Base-by-base conservation (phyloP, 352 stramenopile genomes). In the Pilasporangium apinafurcum region DNA sequence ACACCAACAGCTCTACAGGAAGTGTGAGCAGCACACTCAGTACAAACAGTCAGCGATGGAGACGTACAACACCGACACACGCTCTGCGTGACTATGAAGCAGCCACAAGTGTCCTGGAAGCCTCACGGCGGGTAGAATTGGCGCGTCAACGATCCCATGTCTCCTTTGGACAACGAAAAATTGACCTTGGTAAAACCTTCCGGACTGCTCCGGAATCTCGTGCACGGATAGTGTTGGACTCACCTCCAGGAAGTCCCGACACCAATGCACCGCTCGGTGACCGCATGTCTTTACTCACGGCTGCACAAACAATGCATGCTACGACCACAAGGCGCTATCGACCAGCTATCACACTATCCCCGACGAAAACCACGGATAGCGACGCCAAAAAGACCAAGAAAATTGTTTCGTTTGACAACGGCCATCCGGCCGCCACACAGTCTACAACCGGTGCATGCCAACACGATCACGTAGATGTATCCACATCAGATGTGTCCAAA, bases 361-460 rank as follows among this genome's bases (percentile, higher is more conserved):
- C 48, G 14, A 49, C 22, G 12, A 56, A 41, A 20, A 56, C 32
- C 21, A 44, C 21, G 0, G 48, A 27, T 5, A 29, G 48, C 24
- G 33, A 39, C 20, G 37, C 39, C 12, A 42, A 74, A 37, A 73
- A 65, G 48, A 50, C 64, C 25, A 70, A 66, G 40, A 86, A 86
- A 46, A 78, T 63, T 17, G 73, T 86, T 13, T 82, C 73, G 36
- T 86, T 86, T 46, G n/a, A 69, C 22, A 53, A 62, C 33, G 59
- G 35, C 10, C 46, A 64, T 14, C 53, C 47, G 9, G 47, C 59
- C 33, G 61, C 27, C 26, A n/a, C n/a, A n/a, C n/a, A n/a, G n/a
- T n/a, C n/a, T n/a, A n/a, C n/a, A n/a, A n/a, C n/a, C n/a, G n/a
- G n/a, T n/a, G 48, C 44, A 32, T 53, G 48, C 26, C 45, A 48